Evolutionary conservation across 2,329 filamentous ascomycete genomes (phyloP), one percentile per base, ranked within the genome.

Genomic region (Pleomassaria siparia): DNA sequence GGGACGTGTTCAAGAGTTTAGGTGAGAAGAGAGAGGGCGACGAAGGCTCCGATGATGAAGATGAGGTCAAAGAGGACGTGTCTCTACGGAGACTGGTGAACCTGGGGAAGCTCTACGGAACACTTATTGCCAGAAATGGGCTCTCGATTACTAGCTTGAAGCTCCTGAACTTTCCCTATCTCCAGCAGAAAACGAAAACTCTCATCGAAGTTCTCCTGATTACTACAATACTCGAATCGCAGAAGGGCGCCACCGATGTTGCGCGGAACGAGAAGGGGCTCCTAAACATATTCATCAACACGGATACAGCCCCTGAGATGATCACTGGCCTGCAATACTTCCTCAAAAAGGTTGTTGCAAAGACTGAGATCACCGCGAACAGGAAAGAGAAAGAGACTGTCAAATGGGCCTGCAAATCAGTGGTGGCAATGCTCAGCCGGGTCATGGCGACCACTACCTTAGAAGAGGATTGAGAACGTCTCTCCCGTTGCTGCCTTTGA

Each of bases 151-250:
- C 76, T 22, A 71, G 80, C 44, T 62, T 85, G 25, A 85, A 88
- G 71, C 84, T 84, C 13, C 79, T 97, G 36, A 91, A 94, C 55
- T 82, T 96, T 44, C 81, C 84, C 0, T 89, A 88, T 56, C 71
- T 96, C 42, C 88, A 90, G 63, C 75, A 82, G 7, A 91, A 87
- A 72, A 89, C 89, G 0, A 84, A 81, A 47, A 82, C 82, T 20
- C 94, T 97, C 64, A 78, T 91, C 37, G 90, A 96, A 69, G 76
- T 94, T 7, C 73, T 96, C 56, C 76, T 97, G 13, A 84, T 94
- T 40, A 87, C 84, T 2, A 71, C 91, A 11, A 81, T 97, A 25
- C 78, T 89, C 37, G 81, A 86, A 57, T 83, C 84, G 13, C 80
- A 84, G 52, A 78, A 79, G 46, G 70, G 73, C 49, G 63, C 69